These are phyloP conservation scores for Cordyceps tenuipes DNA, from an alignment of 2,329 filamentous ascomycete genomes.

Conservation along the genomic window DNA sequence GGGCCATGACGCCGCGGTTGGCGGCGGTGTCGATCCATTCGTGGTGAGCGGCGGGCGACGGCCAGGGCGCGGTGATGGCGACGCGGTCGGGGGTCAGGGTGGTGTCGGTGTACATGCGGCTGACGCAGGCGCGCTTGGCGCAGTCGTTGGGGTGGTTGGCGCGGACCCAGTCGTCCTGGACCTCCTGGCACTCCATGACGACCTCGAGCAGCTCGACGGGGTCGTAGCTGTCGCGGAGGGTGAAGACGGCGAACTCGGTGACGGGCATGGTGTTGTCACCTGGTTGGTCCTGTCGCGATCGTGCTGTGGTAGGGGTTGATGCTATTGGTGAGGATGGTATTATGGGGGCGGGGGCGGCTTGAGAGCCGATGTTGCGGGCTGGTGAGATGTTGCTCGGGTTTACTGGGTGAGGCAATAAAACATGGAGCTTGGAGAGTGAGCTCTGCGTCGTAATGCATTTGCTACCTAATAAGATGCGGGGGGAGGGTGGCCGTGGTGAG, in stretches of 20 bases:
- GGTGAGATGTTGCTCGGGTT: too few species aligned
- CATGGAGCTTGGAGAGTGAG: too few species aligned
- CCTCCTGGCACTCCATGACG: slow-evolving; percentile 23
- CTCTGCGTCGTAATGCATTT: too few species aligned
- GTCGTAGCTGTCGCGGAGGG: slow-evolving; percentile 22
- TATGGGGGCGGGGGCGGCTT: too few species aligned
- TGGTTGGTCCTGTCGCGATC: not conserved
- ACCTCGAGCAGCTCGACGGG: slow-evolving; percentile 25
- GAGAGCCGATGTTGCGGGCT: too few species aligned
- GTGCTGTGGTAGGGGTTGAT: not conserved
- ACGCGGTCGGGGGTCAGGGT: slow-evolving; percentile 22
- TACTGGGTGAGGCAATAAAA: too few species aligned
- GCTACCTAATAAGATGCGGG: too few species aligned
- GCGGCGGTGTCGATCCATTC: slow-evolving; percentile 36
- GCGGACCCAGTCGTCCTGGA: slow-evolving; percentile 34
- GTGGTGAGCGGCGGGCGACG: slow-evolving; percentile 31
- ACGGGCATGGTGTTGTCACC: slow-evolving; percentile 25
- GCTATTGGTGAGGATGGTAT: not conserved
- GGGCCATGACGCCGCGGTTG: slow-evolving; percentile 29
- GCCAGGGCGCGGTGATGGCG: slow-evolving; percentile 39
- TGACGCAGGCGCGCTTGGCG: slow-evolving; percentile 25
- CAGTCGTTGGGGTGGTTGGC: slow-evolving; percentile 28
- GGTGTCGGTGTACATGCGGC: slow-evolving; percentile 27
- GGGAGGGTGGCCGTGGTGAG: too few species aligned
- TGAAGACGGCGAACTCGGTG: slow-evolving; percentile 32